Base-by-base conservation (phyloP, 1,284 basidiomycete species). In the Coniferiporia sulphurascens region DNA sequence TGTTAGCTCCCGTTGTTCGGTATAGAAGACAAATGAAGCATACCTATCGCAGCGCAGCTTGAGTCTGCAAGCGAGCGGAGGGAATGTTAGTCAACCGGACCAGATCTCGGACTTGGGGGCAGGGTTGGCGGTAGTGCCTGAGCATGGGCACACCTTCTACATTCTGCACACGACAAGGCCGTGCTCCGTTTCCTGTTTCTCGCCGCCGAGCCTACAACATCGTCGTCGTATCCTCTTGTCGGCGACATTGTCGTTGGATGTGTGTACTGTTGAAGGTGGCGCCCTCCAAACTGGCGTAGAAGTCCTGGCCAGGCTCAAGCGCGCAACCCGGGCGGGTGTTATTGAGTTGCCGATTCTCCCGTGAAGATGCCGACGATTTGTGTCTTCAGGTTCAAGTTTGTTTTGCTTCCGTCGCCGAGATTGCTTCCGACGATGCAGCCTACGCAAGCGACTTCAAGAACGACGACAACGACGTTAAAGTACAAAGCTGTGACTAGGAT, bases 151-250 rank as follows among this genome's bases (percentile, higher is more conserved):
- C 56, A 83, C 82, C 83, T 78, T 66, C 83, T 74, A 72, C 83
- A 85, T 69, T 85, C 83, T 17, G 81, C 80, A 71, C 82, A 85
- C 6, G 79, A 82, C n/a, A 83, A 72, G 35, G 81, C 79, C 15
- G 78, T 75, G 21, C 78, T 78, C 56, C 80, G 76, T 62, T 80
- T 81, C 63, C 70, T 69, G 61, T 76, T 75, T 57, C 79, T 74
- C 43, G 71, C 70, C 15, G 74, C 74, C n/a, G 78, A 59, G 15
- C 61, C 61, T 70, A 44, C 76, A 66, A 46, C 72, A 41, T 66
- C 65, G 52, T 65, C 61, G 12, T 52, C 59, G 36, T 60, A 59
- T 22, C 61, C 52, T 44, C 65, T 61, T 54, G 62, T 63, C 36
- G 66, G 57, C 48, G 69, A 65, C 62, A 63, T 55, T 62, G 55